A percentile compares a stretch with the other conserved stretches of the same genome.
These are phyloP conservation scores for Fagopyrum tataricum DNA, from an alignment of 148 eudicot species.

Conservation along the genomic window DNA sequence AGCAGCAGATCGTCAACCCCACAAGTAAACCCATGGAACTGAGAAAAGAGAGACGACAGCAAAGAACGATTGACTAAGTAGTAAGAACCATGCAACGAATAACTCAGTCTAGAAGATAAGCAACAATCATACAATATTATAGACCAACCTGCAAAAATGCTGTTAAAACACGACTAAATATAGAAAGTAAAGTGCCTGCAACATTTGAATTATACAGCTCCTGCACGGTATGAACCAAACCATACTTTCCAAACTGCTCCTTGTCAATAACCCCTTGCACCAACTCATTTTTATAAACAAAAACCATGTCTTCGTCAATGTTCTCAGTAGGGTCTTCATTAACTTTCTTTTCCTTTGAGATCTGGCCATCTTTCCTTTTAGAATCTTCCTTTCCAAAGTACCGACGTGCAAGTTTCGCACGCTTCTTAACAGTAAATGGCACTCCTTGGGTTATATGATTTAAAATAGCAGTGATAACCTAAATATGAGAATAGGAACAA, in stretches of 20 bases:
- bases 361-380: slow-evolving; percentile 24
- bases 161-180: slow-evolving; percentile 77
- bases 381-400: slow-evolving; percentile 54
- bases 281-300: slow-evolving; percentile 76
- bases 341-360: slow-evolving; percentile 4
- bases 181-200: slow-evolving; percentile 87
- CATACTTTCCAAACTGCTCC: slow-evolving; percentile 98
- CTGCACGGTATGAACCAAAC: slow-evolving; percentile 92
- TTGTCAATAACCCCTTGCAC: slow-evolving; percentile 97
- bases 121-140: slow-evolving; percentile 6
- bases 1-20: slow-evolving; percentile 90
- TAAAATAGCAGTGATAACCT: slow-evolving; percentile 80
- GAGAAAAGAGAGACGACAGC: slow-evolving; percentile 17
- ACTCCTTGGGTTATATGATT: slow-evolving; percentile 65
- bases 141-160: slow-evolving; percentile 61
- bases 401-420: slow-evolving; percentile 65
- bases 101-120: neutral
- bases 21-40: slow-evolving; percentile 95
- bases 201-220: slow-evolving; percentile 78
- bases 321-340: slow-evolving; percentile 18
- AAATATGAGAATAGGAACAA: slow-evolving; percentile 12
- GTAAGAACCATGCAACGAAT: neutral
- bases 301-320: slow-evolving; percentile 62
- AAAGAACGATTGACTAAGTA: neutral
- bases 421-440: slow-evolving; percentile 77